A percentile compares a stretch with the other conserved stretches of the same genome.
These are phyloP conservation scores for Termitomyces sp. DNA, from an alignment of 768 basidiomycete genomes.

Conservation along the genomic window DNA sequence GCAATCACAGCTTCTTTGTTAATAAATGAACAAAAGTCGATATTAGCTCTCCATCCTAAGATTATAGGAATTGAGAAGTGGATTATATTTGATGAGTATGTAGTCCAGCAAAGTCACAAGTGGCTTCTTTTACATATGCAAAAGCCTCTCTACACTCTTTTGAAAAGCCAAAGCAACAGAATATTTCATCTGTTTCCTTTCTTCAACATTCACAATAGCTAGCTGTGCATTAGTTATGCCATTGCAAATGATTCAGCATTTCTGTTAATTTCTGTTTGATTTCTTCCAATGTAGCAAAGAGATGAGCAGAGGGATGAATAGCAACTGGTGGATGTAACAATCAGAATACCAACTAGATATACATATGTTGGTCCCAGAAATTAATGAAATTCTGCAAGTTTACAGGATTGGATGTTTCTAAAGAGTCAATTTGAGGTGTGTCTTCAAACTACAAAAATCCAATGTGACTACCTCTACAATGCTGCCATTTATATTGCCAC, in stretches of 20 bases:
- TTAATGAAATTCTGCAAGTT: constrained; percentile 6
- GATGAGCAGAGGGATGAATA: neutral
- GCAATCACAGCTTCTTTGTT: constrained; percentile 9
- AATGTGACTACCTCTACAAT: neutral
- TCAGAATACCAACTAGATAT: neutral
- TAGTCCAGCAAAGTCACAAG: constrained; percentile 7
- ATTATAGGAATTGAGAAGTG: constrained; percentile 16
- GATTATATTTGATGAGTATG: constrained; percentile 15
- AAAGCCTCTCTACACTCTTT: constrained; percentile 2
- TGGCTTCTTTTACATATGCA: neutral
- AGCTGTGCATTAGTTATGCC: neutral
- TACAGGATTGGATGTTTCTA: constrained; percentile 1
- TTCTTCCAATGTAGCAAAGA: neutral
- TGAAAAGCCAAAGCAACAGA: constrained; percentile 11
- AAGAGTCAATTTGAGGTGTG: neutral
- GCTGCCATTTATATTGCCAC: constrained; percentile 8
- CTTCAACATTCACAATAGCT: constrained; percentile 1
- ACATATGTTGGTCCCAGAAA: neutral
- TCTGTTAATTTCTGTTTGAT: neutral
- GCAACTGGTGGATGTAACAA: constrained; percentile 1
- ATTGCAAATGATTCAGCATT: constrained; percentile 1
- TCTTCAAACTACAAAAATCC: neutral
- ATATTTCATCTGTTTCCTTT: neutral
- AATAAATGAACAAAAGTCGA: constrained; percentile 12
- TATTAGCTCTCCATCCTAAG: constrained; percentile 17